These are phyloP conservation scores for Mycena albidolilacea DNA, from an alignment of 768 basidiomycete genomes.

Conservation along the genomic window DNA sequence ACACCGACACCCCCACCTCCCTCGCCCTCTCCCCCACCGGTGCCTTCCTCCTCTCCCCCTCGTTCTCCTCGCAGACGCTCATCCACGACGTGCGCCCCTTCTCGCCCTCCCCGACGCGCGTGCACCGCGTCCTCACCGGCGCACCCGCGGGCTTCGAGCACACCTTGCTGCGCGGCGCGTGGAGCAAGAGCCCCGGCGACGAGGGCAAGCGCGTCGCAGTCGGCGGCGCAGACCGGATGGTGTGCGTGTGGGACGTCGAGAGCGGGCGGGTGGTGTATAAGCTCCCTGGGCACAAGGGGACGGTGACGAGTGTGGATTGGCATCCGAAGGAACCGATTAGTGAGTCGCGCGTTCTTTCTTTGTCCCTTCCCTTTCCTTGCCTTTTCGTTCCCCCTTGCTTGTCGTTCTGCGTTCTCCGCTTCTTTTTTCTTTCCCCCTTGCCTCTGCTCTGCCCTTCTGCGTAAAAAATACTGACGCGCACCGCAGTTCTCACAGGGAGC, in stretches of 20 bases:
- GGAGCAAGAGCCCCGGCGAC: slow-evolving; percentile 81
- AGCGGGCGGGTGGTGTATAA: slow-evolving; percentile 84
- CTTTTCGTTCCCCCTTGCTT: no score
- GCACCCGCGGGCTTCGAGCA: slow-evolving; percentile 97
- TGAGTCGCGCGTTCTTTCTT: slow-evolving; percentile 56
- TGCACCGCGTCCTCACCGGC: slow-evolving; percentile 86
- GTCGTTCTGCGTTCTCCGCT: no score
- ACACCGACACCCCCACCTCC: slow-evolving; percentile 94
- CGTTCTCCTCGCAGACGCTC: slow-evolving; percentile 89
- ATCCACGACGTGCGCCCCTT: slow-evolving; percentile 97
- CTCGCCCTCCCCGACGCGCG: slow-evolving; percentile 84
- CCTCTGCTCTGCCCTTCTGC: not conserved
- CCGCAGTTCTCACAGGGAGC: slow-evolving; percentile 88
- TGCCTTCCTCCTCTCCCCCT: slow-evolving; percentile 89
- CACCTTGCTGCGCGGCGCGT: slow-evolving; percentile 84
- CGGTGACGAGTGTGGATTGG: slow-evolving; percentile 96
- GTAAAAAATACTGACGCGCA: not conserved
- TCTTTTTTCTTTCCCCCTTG: no score
- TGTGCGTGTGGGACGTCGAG: slow-evolving; percentile 90
- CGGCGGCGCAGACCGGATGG: slow-evolving; percentile 91
- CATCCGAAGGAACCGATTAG: slow-evolving; percentile 96
- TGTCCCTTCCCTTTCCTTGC: no score
- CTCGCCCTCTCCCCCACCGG: slow-evolving; percentile 94
- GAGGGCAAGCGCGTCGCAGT: slow-evolving; percentile 87
- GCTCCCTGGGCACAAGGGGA: slow-evolving; percentile 97